Conservation (phyloP, 768 basidiomycete genomes). For the Leccinum barrowsii region DNA sequence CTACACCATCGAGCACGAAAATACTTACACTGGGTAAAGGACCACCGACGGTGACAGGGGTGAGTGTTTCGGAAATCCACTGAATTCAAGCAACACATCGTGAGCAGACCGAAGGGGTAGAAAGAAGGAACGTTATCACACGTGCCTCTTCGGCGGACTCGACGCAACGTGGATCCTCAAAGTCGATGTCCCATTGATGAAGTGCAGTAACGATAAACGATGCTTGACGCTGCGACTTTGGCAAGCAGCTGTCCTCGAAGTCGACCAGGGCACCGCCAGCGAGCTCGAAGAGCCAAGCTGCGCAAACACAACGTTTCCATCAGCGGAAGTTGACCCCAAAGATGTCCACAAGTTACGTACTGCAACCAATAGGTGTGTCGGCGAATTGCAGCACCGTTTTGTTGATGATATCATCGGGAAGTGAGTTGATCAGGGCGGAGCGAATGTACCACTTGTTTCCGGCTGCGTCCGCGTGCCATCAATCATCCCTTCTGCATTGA, state of each 20-base stretch:
- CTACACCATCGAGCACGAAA: constrained; percentile 15
- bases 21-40: constrained; percentile 77
- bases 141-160: constrained; percentile 77
- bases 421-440: constrained; percentile 74
- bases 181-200: constrained; percentile 88
- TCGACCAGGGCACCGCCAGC: constrained; percentile 79
- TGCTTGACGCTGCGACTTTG: constrained; percentile 75
- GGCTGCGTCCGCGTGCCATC: constrained; percentile 37
- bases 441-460: constrained; percentile 92
- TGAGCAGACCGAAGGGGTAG: constrained; percentile 6
- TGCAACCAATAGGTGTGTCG: constrained; percentile 85
- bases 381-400: constrained; percentile 79
- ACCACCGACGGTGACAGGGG: constrained; percentile 71
- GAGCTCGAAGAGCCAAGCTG: constrained; percentile 92
- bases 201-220: constrained; percentile 84
- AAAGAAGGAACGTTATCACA: background rate
- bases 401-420: constrained; percentile 84
- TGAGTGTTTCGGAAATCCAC: constrained; percentile 79
- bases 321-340: background rate
- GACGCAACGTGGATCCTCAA: constrained; percentile 78
- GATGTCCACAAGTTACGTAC: constrained; percentile 44
- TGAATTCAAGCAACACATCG: constrained; percentile 24
- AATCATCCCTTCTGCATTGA: background rate
- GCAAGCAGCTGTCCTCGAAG: constrained; percentile 69
- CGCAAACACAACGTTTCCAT: background rate